Evolutionary conservation across 352 stramenopile species (phyloP).

Genomic region (Globisporangium rhizosaccharum): DNA sequence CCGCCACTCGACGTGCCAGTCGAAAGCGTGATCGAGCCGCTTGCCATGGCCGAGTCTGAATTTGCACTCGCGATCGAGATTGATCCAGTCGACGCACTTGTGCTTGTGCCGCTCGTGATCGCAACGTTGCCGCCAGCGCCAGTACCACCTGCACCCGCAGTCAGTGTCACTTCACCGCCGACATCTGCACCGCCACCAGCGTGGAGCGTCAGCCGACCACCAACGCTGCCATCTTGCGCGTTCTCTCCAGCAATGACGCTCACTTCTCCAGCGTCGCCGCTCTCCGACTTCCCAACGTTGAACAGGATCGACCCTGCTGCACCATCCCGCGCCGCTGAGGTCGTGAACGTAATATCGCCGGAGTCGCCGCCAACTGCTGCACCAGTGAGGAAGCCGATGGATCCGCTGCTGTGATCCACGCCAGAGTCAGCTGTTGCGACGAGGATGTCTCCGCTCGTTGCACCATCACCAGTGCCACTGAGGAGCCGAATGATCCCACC

Average conservation of each 20-base stretch:
- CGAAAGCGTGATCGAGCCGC: slow-evolving; percentile 23
- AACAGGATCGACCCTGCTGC: slow-evolving; percentile 15
- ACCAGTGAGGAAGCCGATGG: slow-evolving; percentile 25
- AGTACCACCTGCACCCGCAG: slow-evolving; percentile 14
- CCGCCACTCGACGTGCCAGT: slow-evolving; percentile 23
- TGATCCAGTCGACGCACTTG: slow-evolving; percentile 18
- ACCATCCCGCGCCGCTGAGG: slow-evolving; percentile 15
- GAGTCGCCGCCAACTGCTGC: slow-evolving; percentile 23
- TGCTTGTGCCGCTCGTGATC: slow-evolving; percentile 20
- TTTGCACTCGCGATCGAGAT: slow-evolving; percentile 19
- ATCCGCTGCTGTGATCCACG: slow-evolving; percentile 17
- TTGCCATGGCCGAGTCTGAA: slow-evolving; percentile 20
- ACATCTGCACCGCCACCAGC: slow-evolving; percentile 11
- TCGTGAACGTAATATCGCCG: slow-evolving; percentile 25
- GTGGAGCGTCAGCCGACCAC: slow-evolving; percentile 17
- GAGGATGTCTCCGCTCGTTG: slow-evolving; percentile 24
- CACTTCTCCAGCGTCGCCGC: slow-evolving; percentile 10
- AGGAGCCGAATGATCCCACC: slow-evolving; percentile 25
- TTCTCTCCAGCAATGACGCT: slow-evolving; percentile 19
- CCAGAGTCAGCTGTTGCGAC: slow-evolving; percentile 23
- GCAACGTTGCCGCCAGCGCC: slow-evolving; percentile 16
- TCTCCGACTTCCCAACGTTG: slow-evolving; percentile 19
- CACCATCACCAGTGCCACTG: slow-evolving; percentile 21
- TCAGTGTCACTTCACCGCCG: slow-evolving; percentile 16
- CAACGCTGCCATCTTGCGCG: slow-evolving; percentile 7